Percentiles rank a stretch among this genome's conserved stretches.
phyloP scores from a whole-genome alignment of 2,329 filamentous ascomycete species.

The Stachybotrys chartarum region DNA sequence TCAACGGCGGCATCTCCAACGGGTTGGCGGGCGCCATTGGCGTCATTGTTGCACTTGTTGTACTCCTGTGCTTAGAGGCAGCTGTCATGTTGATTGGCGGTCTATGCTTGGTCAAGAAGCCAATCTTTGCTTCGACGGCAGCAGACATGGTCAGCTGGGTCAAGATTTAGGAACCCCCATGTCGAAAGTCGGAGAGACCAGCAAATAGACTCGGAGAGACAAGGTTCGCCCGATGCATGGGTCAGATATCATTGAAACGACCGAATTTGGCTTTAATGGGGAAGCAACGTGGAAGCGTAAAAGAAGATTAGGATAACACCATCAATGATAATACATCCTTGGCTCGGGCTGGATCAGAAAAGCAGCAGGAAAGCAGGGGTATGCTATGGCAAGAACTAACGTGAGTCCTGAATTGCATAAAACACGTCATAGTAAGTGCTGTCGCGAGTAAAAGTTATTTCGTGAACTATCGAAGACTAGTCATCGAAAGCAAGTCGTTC shows the following conservation, averaged over 20 bases:
- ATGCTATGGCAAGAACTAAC: too few relatives aligned
- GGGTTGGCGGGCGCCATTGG: constrained; percentile 78
- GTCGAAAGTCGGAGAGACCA: neutral
- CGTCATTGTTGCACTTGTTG: constrained; percentile 54
- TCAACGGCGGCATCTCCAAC: constrained; percentile 48
- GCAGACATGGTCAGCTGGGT: neutral
- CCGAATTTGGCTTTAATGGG: neutral
- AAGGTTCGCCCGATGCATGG: neutral
- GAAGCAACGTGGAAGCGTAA: neutral
- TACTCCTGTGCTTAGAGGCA: constrained; percentile 38
- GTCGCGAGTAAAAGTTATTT: neutral
- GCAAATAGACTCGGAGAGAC: neutral
- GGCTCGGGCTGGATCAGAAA: too few relatives aligned
- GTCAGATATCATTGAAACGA: neutral
- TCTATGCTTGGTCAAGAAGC: constrained; percentile 41
- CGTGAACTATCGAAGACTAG: constrained; percentile 15
- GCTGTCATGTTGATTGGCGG: constrained; percentile 35
- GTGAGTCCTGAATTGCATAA: too few relatives aligned
- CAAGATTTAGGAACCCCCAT: neutral
- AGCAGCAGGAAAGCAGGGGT: too few relatives aligned
- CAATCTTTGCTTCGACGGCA: constrained; percentile 16
- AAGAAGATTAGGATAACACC: neutral
- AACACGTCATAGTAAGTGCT: too few relatives aligned
- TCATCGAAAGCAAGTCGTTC: constrained; percentile 57
- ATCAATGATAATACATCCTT: too few relatives aligned